Evolutionary conservation across 2,329 filamentous ascomycete species (phyloP).

Genomic region (Cladosporium colombiae): DNA sequence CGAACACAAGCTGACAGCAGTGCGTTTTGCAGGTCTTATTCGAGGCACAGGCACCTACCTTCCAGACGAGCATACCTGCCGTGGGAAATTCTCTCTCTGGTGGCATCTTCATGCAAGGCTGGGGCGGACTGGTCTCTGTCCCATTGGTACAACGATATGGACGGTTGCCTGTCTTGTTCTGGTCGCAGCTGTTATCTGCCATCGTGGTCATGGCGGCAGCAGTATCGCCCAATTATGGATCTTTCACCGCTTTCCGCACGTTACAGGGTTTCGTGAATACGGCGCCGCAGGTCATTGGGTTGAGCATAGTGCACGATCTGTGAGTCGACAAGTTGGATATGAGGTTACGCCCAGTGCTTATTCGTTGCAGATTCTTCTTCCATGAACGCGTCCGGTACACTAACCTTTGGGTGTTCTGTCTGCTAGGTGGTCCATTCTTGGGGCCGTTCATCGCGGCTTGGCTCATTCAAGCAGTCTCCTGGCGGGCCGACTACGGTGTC

Average conservation of each 20-base stretch:
- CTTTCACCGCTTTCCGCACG: constrained; percentile 32
- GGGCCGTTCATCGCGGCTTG: constrained; percentile 26
- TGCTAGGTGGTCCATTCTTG: constrained; percentile 26
- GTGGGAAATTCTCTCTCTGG: neutral
- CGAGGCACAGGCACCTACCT: neutral
- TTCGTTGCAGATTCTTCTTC: constrained; percentile 34
- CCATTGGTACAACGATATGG: constrained; percentile 29
- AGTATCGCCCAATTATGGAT: constrained; percentile 26
- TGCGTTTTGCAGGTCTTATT: neutral
- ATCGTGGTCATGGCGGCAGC: constrained; percentile 28
- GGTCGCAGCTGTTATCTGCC: constrained; percentile 30
- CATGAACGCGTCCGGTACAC: constrained; percentile 41
- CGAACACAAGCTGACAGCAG: neutral
- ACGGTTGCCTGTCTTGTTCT: constrained; percentile 36
- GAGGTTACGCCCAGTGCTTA: neutral
- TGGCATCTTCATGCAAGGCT: neutral
- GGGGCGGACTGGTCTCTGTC: constrained; percentile 20
- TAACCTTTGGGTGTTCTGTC: constrained; percentile 37
- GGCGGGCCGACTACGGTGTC: constrained; percentile 24
- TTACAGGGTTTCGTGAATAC: constrained; percentile 34
- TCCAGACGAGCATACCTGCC: neutral
- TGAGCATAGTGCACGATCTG: constrained; percentile 40
- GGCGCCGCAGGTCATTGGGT: constrained; percentile 32
- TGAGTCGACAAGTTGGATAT: neutral
- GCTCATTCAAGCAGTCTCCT: constrained; percentile 19